Conservation (phyloP, 768 basidiomycete species). For the Trametes elegans region DNA sequence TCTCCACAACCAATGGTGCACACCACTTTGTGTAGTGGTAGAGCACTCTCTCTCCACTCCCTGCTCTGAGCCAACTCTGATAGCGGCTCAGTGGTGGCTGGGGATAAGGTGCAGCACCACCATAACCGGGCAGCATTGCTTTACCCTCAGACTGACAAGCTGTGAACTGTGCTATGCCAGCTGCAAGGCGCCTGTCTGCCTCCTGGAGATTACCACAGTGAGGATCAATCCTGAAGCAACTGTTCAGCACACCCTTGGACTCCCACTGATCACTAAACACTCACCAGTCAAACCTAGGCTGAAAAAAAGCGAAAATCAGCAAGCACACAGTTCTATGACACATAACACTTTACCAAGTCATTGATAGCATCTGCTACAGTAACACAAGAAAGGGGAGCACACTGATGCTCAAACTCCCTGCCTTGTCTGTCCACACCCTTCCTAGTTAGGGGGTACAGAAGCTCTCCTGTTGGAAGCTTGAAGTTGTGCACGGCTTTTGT, state of each 20-base stretch:
- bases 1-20: conserved; percentile 44
- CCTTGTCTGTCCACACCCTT: neutral
- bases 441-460: conserved; percentile 43
- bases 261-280: conserved; percentile 12
- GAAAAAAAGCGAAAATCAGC: neutral
- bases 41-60: conserved; percentile 35
- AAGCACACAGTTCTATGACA: neutral
- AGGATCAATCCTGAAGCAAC: conserved; percentile 62
- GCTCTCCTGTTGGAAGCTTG: conserved; percentile 44
- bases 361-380: conserved; percentile 64
- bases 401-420: conserved; percentile 16
- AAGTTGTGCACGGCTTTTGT: conserved; percentile 31
- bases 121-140: conserved; percentile 45
- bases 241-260: too few species aligned
- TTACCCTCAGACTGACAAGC: neutral
- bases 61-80: conserved; percentile 39
- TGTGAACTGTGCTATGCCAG: conserved; percentile 35
- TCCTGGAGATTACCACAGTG: conserved; percentile 35
- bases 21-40: conserved; percentile 58
- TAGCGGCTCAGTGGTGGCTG: conserved; percentile 43
- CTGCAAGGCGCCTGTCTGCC: conserved; percentile 33
- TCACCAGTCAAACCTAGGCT: conserved; percentile 75
- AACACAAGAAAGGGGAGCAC: conserved; percentile 58
- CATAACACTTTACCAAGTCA: conserved; percentile 51
- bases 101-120: conserved; percentile 41